Evolutionary conservation across 305 asterid species (phyloP).

Genomic region (Lippia alba): DNA sequence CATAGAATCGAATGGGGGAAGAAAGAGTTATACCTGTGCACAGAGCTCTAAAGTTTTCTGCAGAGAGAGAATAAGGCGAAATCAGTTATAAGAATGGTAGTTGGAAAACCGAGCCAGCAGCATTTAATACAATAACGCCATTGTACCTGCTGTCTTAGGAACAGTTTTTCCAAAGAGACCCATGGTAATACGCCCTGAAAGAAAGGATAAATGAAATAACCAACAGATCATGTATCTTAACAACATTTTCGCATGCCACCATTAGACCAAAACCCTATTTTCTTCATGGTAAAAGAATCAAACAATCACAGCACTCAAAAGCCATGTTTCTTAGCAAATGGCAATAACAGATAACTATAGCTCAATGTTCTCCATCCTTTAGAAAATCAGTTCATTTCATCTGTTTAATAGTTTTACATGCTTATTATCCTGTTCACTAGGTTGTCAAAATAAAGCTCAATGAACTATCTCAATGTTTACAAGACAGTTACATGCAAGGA

Average conservation of each 20-base stretch:
- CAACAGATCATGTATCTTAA: not conserved
- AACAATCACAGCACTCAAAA: not conserved
- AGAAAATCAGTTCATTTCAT: no score
- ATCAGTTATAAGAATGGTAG: slow-evolving; percentile 13
- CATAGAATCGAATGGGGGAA: slow-evolving; percentile 17
- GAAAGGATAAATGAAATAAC: slow-evolving; percentile 4
- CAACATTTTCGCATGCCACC: not conserved
- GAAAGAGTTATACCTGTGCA: slow-evolving; percentile 68
- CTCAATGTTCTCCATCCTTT: no score
- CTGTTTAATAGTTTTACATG: no score
- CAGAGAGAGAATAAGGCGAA: slow-evolving; percentile 33
- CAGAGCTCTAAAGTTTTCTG: slow-evolving; percentile 83
- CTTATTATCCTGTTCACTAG: no score
- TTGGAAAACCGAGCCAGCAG: not conserved
- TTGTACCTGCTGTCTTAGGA: slow-evolving; percentile 90
- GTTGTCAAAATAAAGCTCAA: no score
- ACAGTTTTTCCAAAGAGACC: slow-evolving; percentile 96
- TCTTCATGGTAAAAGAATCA: slow-evolving; percentile 3
- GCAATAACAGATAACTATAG: not conserved
- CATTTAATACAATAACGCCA: slow-evolving; percentile 22
- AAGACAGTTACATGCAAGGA: no score
- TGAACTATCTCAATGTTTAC: no score
- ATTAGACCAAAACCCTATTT: not conserved
- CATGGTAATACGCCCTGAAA: slow-evolving; percentile 83
- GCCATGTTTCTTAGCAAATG: not conserved